These are phyloP conservation scores for Cucumis hystrix DNA, from an alignment of 306 rosid species.

Conservation along the genomic window DNA sequence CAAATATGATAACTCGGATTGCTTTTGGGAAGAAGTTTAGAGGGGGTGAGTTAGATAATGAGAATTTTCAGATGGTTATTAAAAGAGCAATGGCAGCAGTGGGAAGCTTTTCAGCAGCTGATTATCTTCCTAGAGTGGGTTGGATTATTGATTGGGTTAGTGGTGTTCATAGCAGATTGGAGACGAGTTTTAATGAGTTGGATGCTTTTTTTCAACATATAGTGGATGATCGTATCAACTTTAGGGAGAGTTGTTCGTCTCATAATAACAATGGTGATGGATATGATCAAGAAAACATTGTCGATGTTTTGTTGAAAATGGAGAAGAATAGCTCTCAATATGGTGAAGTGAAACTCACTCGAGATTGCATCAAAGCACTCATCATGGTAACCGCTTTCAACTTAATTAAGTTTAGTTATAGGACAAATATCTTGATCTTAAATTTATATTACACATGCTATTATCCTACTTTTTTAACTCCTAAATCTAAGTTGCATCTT, in stretches of 20 bases:
- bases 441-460: no score
- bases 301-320: not conserved
- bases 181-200: not conserved
- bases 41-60: not conserved
- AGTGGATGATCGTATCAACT: not conserved
- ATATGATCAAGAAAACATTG: not conserved
- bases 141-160: not conserved
- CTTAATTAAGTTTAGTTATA: not conserved
- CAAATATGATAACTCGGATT: not conserved
- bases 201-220: not conserved
- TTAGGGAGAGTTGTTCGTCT: not conserved
- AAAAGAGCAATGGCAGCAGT: not conserved
- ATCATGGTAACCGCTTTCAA: not conserved
- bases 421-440: no score
- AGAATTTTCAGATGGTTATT: slow-evolving; percentile 4
- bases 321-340: not conserved
- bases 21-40: slow-evolving; percentile 26
- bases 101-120: slow-evolving; percentile 21
- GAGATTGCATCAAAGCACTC: not conserved
- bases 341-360: not conserved
- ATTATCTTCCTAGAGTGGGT: not conserved
- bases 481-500: no score
- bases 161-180: not conserved
- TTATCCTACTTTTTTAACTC: no score
- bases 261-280: no score